Evolutionary conservation across 2,329 filamentous ascomycete genomes (phyloP).

Genomic region (Apiospora marii): DNA sequence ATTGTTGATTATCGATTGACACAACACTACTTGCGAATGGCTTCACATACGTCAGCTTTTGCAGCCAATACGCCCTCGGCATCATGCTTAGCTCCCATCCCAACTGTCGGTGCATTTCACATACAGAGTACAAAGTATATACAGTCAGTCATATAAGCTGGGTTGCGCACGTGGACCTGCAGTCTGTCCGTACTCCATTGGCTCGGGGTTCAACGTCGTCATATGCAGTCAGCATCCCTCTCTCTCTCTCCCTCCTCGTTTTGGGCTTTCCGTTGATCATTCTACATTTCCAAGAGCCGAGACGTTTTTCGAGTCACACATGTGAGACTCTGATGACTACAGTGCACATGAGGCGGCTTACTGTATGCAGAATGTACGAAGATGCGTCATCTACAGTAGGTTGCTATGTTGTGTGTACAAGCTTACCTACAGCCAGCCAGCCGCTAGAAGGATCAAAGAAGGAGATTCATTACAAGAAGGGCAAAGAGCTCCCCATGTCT

Average conservation of each 20-base stretch:
- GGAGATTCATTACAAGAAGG: background rate
- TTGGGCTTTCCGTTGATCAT: background rate
- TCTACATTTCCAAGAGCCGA: background rate
- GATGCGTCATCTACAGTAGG: background rate
- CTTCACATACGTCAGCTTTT: background rate
- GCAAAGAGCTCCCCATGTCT: background rate
- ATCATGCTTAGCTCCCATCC: background rate
- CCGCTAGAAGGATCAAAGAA: background rate
- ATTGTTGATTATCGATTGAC: no score
- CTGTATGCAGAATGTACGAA: background rate
- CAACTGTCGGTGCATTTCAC: background rate
- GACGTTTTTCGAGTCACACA: background rate
- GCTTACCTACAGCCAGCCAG: background rate
- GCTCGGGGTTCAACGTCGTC: background rate
- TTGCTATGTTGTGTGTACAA: no score
- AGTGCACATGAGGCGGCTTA: background rate
- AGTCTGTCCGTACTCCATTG: background rate
- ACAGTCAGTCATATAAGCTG: background rate
- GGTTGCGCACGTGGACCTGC: conserved; percentile 10
- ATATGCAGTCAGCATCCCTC: conserved; percentile 4
- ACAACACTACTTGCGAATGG: background rate
- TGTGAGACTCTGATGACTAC: conserved; percentile 4
- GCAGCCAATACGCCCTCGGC: background rate
- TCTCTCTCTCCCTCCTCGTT: background rate
- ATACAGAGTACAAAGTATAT: background rate